These are phyloP conservation scores for Glutinoglossum americanum DNA, from an alignment of 495 filamentous ascomycete species.

Conservation along the genomic window DNA sequence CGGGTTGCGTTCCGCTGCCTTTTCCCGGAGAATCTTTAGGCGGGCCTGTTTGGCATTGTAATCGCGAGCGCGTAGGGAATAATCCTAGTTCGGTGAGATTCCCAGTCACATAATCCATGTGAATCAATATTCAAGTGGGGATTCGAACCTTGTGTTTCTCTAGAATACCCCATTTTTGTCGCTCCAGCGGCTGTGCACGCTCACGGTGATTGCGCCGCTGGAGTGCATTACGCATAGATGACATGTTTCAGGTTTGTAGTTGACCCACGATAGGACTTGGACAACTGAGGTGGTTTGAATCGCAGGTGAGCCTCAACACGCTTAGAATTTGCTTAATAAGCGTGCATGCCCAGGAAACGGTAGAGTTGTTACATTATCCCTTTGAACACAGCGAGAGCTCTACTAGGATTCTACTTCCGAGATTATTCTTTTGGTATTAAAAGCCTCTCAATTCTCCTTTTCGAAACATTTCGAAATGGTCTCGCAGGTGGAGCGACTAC, in stretches of 20 bases:
- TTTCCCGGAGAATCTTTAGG: slow-evolving; percentile 53
- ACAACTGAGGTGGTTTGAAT: too few species aligned
- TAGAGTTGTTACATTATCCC: too few species aligned
- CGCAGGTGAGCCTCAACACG: too few species aligned
- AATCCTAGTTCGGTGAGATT: slow-evolving; percentile 36
- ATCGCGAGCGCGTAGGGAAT: slow-evolving; percentile 74
- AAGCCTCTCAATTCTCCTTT: background rate
- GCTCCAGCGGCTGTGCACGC: slow-evolving; percentile 65
- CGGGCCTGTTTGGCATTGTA: slow-evolving; percentile 69
- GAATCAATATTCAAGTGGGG: background rate
- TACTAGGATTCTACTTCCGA: background rate
- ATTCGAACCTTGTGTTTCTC: slow-evolving; percentile 61
- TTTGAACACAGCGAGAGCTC: background rate
- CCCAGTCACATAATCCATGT: background rate
- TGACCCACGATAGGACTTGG: too few species aligned
- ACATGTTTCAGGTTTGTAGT: slow-evolving; percentile 29
- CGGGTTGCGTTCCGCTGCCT: slow-evolving; percentile 72
- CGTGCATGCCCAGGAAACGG: too few species aligned
- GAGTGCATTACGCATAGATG: slow-evolving; percentile 63
- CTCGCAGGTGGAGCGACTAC: slow-evolving; percentile 2
- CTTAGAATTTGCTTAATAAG: too few species aligned
- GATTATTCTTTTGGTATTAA: background rate
- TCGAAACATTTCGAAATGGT: background rate
- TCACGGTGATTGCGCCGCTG: slow-evolving; percentile 63
- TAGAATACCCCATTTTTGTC: slow-evolving; percentile 62